Evolutionary conservation across 177 flowering plant genomes (phyloP), one percentile per base, ranked within the genome.

Genomic region (Vitis hybrid): DNA sequence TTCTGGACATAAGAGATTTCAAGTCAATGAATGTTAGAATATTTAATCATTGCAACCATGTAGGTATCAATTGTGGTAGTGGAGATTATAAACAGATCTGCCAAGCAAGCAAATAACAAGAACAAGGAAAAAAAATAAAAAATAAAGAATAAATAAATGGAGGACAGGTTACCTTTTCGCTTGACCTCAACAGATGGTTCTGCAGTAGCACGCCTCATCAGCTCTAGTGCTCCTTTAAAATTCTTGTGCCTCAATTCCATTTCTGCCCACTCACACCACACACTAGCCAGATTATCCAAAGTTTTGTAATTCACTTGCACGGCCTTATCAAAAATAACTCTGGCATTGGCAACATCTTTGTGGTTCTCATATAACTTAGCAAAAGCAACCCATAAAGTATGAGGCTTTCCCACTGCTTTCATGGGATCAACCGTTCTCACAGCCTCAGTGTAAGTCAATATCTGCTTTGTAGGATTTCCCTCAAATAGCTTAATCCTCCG

Each of bases 251-350:
- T 84, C 68, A 90, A 70, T 69, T 93, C 98, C 94, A 93, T 93
- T 77, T 94, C 98, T 0, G 95, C 97, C 97, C 97, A 94, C 68
- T 89, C 98, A 77, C 97, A 91, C 95, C 97, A 94, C 45, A 94
- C 69, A 70, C 93, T 89, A 10, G 98, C 98, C 55, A 94, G 76
- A 79, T 94, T 83, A 78, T 94, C 98, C 58, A 93, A 89, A 9
- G 91, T 65, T 71, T 94, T 94, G 78, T 83, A 92, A 57, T 86
- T 87, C 31, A 92, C 98, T 68, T 94, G 98, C 62, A 90, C 97
- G 15, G 97, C 97, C 78, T 92, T 93, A 15, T 94, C 98, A 77
- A 91, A 89, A 48, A 94, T 87, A 10, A 93, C 94, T 69, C 97
- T 86, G 5, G 98, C 94, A 86, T 94, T 92, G 22, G 76, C 82